A percentile compares a stretch with the other conserved stretches of the same genome.
phyloP scores from a whole-genome alignment of 495 filamentous ascomycete species.

The Stereocaulon alpinum region DNA sequence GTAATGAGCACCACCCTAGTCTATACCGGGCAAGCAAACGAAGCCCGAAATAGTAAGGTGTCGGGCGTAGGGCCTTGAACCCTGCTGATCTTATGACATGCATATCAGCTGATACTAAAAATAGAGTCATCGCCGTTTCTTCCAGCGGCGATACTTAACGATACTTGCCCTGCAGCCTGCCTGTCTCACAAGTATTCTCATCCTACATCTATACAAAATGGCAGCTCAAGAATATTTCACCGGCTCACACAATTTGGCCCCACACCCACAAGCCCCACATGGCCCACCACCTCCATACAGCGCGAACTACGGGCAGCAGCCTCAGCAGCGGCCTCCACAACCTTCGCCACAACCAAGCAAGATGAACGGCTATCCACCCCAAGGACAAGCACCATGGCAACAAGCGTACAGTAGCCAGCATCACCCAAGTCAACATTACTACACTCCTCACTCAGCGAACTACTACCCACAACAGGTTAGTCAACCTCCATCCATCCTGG shows the following conservation, averaged over 20 bases:
- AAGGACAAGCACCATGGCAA: constrained; percentile 12
- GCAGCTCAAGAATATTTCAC: constrained; percentile 21
- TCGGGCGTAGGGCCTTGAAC: background rate
- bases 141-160: background rate
- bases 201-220: constrained; percentile 1
- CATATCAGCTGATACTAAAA: constrained; percentile 2
- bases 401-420: constrained; percentile 16
- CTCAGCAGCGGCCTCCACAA: constrained; percentile 11
- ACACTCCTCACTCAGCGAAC: constrained; percentile 7
- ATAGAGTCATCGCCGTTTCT: background rate
- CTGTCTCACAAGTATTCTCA: no score
- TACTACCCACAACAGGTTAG: constrained; percentile 14
- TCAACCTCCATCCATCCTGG: background rate
- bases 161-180: background rate
- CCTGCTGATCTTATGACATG: constrained; percentile 1
- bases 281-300: constrained; percentile 20
- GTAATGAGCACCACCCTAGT: no score
- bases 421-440: constrained; percentile 17
- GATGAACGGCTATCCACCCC: constrained; percentile 1
- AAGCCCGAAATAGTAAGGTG: background rate
- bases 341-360: constrained; percentile 13
- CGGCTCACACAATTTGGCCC: constrained; percentile 20
- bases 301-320: constrained; percentile 13
- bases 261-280: constrained; percentile 15
- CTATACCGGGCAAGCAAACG: no score